phyloP scores from a whole-genome alignment of 106 monocot genomes.

The Platanthera zijinensis region DNA sequence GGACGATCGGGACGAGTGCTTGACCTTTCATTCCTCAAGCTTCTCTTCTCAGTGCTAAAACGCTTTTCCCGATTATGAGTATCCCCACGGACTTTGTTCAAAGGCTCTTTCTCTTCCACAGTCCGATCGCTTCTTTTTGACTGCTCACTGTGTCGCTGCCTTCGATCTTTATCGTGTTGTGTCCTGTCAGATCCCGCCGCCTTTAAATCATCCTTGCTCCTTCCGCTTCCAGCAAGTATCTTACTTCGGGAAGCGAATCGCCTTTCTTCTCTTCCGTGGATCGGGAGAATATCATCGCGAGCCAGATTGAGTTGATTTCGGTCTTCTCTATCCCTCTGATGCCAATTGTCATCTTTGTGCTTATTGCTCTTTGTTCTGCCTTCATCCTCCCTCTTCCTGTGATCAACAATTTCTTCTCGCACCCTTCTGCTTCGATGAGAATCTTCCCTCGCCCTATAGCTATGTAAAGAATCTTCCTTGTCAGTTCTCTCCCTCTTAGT shows the following conservation, averaged over 20 bases:
- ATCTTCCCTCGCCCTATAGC: conserved; percentile 42
- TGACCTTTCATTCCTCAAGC: conserved; percentile 39
- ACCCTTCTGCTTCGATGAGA: conserved; percentile 36
- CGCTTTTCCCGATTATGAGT: conserved; percentile 30
- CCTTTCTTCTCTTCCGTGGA: conserved; percentile 60
- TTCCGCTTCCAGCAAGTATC: conserved; percentile 26
- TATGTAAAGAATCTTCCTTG: conserved; percentile 45
- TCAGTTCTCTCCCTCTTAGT: conserved; percentile 43
- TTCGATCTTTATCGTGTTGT: conserved; percentile 29
- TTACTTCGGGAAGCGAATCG: conserved; percentile 23
- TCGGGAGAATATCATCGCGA: conserved; percentile 35
- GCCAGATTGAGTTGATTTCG: conserved; percentile 50
- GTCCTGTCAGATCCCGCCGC: conserved; percentile 31
- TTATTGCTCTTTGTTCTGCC: conserved; percentile 43
- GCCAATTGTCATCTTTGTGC: conserved; percentile 61
- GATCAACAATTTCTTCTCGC: conserved; percentile 36
- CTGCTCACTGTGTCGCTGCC: conserved; percentile 27
- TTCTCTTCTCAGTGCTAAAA: conserved; percentile 26
- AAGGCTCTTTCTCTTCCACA: conserved; percentile 23
- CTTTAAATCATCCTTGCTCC: conserved; percentile 43
- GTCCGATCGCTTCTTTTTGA: conserved; percentile 27
- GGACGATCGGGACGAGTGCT: conserved; percentile 16
- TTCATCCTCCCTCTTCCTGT: conserved; percentile 48
- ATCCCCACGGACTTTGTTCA: conserved; percentile 34
- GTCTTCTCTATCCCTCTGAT: conserved; percentile 64